Evolutionary conservation across 148 eudicot genomes (phyloP).

Genomic region (Fagopyrum homotropicum): DNA sequence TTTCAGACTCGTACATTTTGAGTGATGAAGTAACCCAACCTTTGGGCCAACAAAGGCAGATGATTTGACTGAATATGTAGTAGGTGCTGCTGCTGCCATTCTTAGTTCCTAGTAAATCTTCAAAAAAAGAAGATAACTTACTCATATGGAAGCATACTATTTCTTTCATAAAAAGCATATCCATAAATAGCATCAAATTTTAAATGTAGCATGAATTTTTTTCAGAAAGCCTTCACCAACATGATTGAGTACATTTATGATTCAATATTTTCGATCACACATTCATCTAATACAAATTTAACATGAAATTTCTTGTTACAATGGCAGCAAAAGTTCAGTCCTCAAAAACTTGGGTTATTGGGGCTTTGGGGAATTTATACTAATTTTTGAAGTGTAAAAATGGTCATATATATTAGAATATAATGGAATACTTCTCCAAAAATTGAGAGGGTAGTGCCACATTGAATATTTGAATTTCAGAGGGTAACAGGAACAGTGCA

Average conservation of each 20-base stretch:
- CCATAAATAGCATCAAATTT: neutral
- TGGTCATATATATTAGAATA: neutral
- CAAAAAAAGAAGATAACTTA: slow-evolving; percentile 1
- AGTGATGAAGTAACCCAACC: slow-evolving; percentile 25
- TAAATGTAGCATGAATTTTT: neutral
- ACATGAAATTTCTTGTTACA: neutral
- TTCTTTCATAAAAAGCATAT: neutral
- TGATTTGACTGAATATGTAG: slow-evolving; percentile 37
- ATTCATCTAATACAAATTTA: neutral
- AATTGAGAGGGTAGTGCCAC: neutral
- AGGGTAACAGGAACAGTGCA: neutral
- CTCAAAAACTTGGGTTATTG: neutral
- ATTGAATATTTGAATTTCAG: neutral
- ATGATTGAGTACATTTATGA: neutral
- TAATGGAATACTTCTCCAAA: neutral
- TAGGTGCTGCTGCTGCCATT: slow-evolving; percentile 61
- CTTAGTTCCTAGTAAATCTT: slow-evolving; percentile 8
- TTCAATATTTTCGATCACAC: neutral
- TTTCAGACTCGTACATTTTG: slow-evolving; percentile 31
- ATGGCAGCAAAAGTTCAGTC: neutral
- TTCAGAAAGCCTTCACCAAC: neutral
- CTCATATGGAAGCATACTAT: neutral
- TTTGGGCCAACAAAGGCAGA: slow-evolving; percentile 27
- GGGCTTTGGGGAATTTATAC: neutral
- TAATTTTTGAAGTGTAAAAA: neutral